A percentile compares a stretch with the other conserved stretches of the same genome.
Evolutionary conservation across 371 early-diverging fungal species (phyloP).

Genomic region (Actinomortierella ambigua): DNA sequence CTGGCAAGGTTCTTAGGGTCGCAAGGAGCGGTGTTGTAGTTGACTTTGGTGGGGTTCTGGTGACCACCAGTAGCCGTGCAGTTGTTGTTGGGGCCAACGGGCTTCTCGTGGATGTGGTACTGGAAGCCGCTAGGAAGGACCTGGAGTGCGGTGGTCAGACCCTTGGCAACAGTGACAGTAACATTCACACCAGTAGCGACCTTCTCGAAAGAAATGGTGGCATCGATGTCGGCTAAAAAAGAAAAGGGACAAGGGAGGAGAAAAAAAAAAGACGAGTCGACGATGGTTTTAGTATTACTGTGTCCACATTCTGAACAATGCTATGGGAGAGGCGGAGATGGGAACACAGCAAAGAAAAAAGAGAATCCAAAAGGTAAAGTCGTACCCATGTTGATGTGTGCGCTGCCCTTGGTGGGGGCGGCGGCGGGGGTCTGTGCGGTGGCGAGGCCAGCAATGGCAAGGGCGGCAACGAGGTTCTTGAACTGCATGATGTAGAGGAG

Average conservation of each 20-base stretch:
- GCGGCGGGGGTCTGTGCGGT: conserved; percentile 25
- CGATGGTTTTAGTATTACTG: not conserved
- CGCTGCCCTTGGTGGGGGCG: conserved; percentile 17
- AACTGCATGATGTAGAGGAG: conserved; percentile 36
- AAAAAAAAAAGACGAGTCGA: not conserved
- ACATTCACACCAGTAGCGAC: conserved; percentile 31
- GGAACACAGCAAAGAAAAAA: not conserved
- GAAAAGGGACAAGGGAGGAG: not conserved
- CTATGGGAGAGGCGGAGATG: not conserved
- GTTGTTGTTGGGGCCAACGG: conserved; percentile 50
- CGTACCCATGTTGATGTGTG: conserved; percentile 10
- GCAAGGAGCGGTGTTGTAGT: conserved; percentile 29
- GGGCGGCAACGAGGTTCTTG: conserved; percentile 41
- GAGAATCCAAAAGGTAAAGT: not conserved
- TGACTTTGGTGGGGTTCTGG: conserved; percentile 50
- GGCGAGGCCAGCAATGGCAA: conserved; percentile 38
- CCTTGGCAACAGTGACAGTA: conserved; percentile 20
- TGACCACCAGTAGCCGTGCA: conserved; percentile 56
- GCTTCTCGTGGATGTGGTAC: conserved; percentile 54
- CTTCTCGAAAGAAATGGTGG: conserved; percentile 29
- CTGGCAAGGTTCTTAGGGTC: conserved; percentile 34
- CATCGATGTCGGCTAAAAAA: conserved; percentile 17
- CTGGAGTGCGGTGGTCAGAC: conserved; percentile 17
- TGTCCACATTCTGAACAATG: not conserved
- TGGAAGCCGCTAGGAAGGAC: conserved; percentile 27